Evolutionary conservation across 768 basidiomycete genomes (phyloP), one percentile per base, ranked within the genome.

Genomic region (Leccinellum luteum): DNA sequence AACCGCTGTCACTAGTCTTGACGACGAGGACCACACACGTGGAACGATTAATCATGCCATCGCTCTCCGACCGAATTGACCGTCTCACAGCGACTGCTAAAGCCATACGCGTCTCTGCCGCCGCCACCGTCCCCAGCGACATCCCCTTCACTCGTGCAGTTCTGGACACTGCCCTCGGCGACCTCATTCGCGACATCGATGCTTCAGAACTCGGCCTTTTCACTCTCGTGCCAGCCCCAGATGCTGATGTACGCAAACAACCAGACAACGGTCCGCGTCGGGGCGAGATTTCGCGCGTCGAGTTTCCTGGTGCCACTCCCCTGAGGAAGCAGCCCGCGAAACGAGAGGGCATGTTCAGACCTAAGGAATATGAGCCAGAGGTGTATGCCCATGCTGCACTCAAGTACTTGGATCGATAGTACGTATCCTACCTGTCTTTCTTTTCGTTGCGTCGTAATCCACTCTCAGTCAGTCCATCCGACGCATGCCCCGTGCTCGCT

Each of bases 171-270:
- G 73, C 80, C 51, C 80, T 92, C 9, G 85, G 85, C 44, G 86
- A 91, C 65, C 83, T 92, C 59, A 89, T 91, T 59, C 88, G 90
- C 65, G 90, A 92, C 64, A 78, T 86, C 59, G 89, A 92, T 61
- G 77, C 85, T 9, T 84, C 89, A 6, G 90, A 92, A 66, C 79
- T 90, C 27, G 90, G 90, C 35, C 82, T 92, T 25, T 91, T 92
- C 73, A 84, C 79, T 7, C 78, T 90, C 52, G 74, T 81, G 2
- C 67, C 71, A 5, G 72, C 67, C 41, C 70, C 63, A 34, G 77
- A 77, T 31, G 64, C 69, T 0, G 66, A 72, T 31, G 49, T 70
- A 4, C 62, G 70, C 55, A 72, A 69, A 35, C 63, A 68, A 17
- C 60, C 67, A 21, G 65, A 68, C 35, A 66, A 66, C 34, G 57